Base-by-base conservation (phyloP, 495 filamentous ascomycete genomes). In the Bathelium albidoporum region DNA sequence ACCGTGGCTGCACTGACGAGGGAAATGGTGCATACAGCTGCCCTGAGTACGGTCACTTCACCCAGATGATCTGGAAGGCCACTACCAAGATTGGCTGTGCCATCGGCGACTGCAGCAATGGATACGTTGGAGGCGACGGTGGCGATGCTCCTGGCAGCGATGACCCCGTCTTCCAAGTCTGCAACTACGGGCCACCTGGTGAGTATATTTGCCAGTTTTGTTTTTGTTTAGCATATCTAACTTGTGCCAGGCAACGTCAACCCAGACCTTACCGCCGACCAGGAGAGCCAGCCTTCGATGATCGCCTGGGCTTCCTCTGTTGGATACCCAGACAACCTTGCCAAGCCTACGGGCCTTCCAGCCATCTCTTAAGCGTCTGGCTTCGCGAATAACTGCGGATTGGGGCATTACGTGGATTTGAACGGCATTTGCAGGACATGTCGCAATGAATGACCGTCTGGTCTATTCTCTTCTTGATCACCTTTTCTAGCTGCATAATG, bases 31-130 rank as follows among this genome's bases (percentile, higher is more conserved):
- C 11, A n/a, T 62, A 24, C 41, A 45, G 39, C 28, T 41, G 28
- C 41, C 49, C 49, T 10, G 49, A 55, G 20, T 62, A 62, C 60
- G 60, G 60, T 7, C 60, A 62, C 5, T 62, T 62, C 60, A 62
- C 60, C 36, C 60, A 62, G 41, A 62, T 62, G 60, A 32, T 62
- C 28, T 62, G 60, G 60, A 45, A 41, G 39, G n/a, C 32, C 0
- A 62, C 18, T 28, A 62, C 60, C 14, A 32, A 20, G 16, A 43
- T 62, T 24, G 60, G 60, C 32, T 62, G 60, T 31, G 60, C 60
- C n/a, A 62, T 45, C 20, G 28, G 9, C 11, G 60, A 62, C 44
- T 62, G 60, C 39, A 45, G 60, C n/a, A 26, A 2, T 20, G 60
- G 60, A 7, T 44, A 43, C 36, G 60, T 41, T 41, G 32, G 28